Evolutionary conservation across 352 stramenopile genomes (phyloP), one percentile per base, ranked within the genome.

Genomic region (Phytophthora podocarpi): DNA sequence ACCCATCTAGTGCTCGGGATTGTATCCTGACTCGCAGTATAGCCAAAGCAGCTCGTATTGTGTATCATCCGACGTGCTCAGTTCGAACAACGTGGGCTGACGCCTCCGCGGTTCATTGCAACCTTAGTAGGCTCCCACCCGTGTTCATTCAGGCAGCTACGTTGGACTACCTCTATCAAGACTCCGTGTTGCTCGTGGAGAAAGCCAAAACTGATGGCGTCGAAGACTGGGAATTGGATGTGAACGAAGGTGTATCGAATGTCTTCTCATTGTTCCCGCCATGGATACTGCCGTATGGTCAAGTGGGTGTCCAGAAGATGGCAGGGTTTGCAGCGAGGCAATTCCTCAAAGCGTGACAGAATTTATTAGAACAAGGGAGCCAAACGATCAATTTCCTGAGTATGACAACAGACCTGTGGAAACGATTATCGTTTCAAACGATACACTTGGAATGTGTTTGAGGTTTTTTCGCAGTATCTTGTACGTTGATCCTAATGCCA

Each of bases 41-140:
- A 4, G 37, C 48, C 8, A 67, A 75, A 40, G 48, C 56, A n/a
- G 51, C 53, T 26, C 51, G 46, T 9, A 11, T 47, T 41, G 57
- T 59, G 7, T 76, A 72, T 57, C 56, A 65, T 10, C 45, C 47
- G 28, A 64, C 51, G 11, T 54, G 46, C 2, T 49, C 46, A 16
- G 62, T 72, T 23, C 39, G 28, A 26, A 36, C 21, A 15, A 66
- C 52, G 28, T 76, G 67, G 67, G 45, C 42, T 13, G 68, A 70
- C 15, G 53, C 64, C n/a, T 84, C 75, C 15, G 47, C 72, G 8
- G 62, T 74, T 24, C 71, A 86, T 64, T 79, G 72, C 49, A 45
- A 78, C 20, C 49, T 86, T 12, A 49, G 28, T 23, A 62, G 45
- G 0, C 60, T 85, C 1, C 64, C 76, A 31, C 64, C 70, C 1